phyloP scores from a whole-genome alignment of 345 rosid species.

The Gossypium thurberi region DNA sequence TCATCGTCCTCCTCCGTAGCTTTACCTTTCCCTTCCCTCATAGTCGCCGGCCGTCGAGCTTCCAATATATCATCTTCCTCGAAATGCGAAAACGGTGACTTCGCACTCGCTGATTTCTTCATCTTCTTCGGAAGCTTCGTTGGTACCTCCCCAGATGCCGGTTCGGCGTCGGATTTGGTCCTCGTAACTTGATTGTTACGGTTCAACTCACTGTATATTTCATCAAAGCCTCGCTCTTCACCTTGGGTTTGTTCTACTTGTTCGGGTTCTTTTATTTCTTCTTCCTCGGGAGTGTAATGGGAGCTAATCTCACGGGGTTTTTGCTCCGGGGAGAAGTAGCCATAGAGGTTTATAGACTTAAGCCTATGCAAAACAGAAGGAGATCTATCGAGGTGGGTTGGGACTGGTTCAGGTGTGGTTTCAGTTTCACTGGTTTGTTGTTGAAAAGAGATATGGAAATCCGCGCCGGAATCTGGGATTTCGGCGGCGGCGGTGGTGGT shows the following conservation, averaged over 20 bases:
- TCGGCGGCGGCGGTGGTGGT: constrained; percentile 20
- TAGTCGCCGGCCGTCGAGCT: constrained; percentile 53
- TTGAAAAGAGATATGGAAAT: constrained; percentile 30
- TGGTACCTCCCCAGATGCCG: constrained; percentile 43
- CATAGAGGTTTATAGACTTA: constrained; percentile 55
- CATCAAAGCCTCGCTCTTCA: constrained; percentile 40
- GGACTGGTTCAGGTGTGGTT: constrained; percentile 16
- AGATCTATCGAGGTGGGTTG: constrained; percentile 41
- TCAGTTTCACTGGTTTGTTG: background rate
- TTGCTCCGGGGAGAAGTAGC: constrained; percentile 44
- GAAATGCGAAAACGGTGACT: constrained; percentile 57
- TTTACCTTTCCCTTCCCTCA: constrained; percentile 33
- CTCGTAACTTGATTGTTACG: constrained; percentile 30
- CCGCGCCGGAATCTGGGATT: constrained; percentile 24
- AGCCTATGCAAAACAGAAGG: constrained; percentile 57
- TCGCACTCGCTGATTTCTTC: constrained; percentile 73
- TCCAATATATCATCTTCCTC: constrained; percentile 47
- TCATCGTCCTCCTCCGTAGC: constrained; percentile 43
- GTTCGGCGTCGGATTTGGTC: constrained; percentile 57
- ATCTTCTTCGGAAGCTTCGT: constrained; percentile 61
- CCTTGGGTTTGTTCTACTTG: constrained; percentile 18
- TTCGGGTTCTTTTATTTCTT: constrained; percentile 10
- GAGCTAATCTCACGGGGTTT: constrained; percentile 14
- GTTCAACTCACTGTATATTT: constrained; percentile 42
- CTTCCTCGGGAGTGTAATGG: constrained; percentile 6